Conservation (phyloP, 208 protist species). For the Strigomonas culicis region DNA sequence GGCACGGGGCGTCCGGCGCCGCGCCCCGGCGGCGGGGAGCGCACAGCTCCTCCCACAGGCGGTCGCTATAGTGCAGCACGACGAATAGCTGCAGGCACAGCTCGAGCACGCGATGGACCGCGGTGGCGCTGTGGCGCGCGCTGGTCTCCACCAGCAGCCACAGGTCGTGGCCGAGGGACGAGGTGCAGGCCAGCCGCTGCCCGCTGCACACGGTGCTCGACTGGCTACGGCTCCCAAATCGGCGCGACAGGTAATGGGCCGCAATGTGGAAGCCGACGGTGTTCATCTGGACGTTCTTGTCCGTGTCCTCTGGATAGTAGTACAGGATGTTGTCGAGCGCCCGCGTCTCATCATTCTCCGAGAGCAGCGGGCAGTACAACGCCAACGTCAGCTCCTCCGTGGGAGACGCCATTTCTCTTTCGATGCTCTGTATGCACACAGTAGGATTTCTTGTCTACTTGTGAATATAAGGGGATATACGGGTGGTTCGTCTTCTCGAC, state of each 20-base stretch:
- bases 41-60: not conserved
- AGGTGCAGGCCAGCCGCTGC: constrained; percentile 3
- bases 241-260: constrained; percentile 28
- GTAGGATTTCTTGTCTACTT: too few relatives aligned
- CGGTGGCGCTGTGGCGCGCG: not conserved
- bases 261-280: constrained; percentile 73
- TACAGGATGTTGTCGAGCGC: constrained; percentile 68
- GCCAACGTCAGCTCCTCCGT: too few relatives aligned
- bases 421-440: too few relatives aligned
- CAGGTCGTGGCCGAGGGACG: not conserved
- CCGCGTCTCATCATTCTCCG: constrained; percentile 35
- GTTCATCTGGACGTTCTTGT: constrained; percentile 47
- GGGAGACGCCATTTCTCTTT: too few relatives aligned
- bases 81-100: constrained; percentile 14
- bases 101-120: not conserved
- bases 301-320: constrained; percentile 37
- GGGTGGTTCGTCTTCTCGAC: too few relatives aligned
- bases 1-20: not conserved
- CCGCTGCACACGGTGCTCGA: constrained; percentile 8
- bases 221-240: constrained; percentile 24
- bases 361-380: constrained; percentile 55
- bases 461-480: too few relatives aligned
- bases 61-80: not conserved
- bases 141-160: constrained; percentile 13
- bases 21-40: not conserved